phyloP scores from a whole-genome alignment of 2,329 filamentous ascomycete species.

The Apiospora pterosperma region DNA sequence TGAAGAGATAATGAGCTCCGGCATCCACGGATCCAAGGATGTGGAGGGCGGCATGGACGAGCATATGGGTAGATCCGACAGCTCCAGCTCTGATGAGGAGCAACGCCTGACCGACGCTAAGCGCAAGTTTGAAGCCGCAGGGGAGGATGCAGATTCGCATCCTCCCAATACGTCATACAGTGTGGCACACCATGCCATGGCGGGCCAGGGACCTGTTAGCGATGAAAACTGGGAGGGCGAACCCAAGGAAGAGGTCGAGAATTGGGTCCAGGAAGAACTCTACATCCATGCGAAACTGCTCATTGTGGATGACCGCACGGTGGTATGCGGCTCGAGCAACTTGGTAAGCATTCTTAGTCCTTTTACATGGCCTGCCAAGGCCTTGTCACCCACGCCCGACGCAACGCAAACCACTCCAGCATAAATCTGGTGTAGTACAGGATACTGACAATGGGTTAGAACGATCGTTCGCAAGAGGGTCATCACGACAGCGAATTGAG shows the following conservation, averaged over 20 bases:
- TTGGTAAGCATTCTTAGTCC: slow-evolving; percentile 36
- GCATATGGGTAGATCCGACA: slow-evolving; percentile 44
- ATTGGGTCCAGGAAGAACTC: slow-evolving; percentile 93
- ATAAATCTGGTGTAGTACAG: neutral
- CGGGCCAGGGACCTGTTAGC: slow-evolving; percentile 54
- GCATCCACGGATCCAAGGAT: slow-evolving; percentile 59
- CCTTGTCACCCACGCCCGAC: too few species aligned
- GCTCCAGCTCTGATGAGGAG: slow-evolving; percentile 29
- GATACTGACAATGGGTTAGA: slow-evolving; percentile 31
- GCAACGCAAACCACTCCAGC: neutral
- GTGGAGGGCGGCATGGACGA: slow-evolving; percentile 42
- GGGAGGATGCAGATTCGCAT: slow-evolving; percentile 31
- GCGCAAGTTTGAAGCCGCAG: slow-evolving; percentile 48
- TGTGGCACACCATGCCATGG: slow-evolving; percentile 80
- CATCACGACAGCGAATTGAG: slow-evolving; percentile 88
- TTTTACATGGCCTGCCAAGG: too few species aligned
- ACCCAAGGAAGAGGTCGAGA: slow-evolving; percentile 72
- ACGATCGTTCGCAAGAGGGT: slow-evolving; percentile 84
- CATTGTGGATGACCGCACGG: slow-evolving; percentile 82
- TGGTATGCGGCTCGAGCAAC: slow-evolving; percentile 84
- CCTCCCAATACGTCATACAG: slow-evolving; percentile 37
- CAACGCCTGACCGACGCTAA: slow-evolving; percentile 44
- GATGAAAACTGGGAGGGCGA: slow-evolving; percentile 77
- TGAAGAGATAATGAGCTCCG: slow-evolving; percentile 78
- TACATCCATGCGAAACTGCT: slow-evolving; percentile 93